Evolutionary conservation across 2,329 filamentous ascomycete genomes (phyloP), one percentile per base, ranked within the genome.

Genomic region (Fusarium citri): DNA sequence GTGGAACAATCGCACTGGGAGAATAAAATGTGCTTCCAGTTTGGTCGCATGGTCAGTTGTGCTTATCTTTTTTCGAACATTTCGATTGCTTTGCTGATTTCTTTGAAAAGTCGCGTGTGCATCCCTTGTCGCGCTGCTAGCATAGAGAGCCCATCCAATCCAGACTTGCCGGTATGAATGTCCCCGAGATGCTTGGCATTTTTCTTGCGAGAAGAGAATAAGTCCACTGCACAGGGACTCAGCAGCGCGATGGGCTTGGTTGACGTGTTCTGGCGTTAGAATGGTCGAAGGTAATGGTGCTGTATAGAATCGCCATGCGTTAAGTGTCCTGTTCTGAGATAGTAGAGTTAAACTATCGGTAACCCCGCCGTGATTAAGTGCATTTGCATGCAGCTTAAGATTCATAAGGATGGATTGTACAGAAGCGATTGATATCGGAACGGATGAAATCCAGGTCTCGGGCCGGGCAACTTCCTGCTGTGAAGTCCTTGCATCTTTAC

Each of bases 241-340:
- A 4, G 43, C 55, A 31, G 49, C 64, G 7, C 49, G n/a, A 3
- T 42, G 25, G 8, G 55, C 45, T 18, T 49, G 48, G 3, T 2
- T 5, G 1, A 66, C 2, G n/a, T 25, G 40, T 3, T 47, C 40
- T 2, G 5, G 9, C 2, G 23, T 31, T 1, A 28, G 11, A n/a
- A 25, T 22, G 5, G 34, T n/a, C 5, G 54, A 49, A 8, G 20
- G 6, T 0, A 11, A 23, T 2, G 55, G 61, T 8, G 64, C 64
- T 15, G 45, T 43, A 15, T 66, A 66, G 14, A 26, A 55, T 2
- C 61, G 55, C 64, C 64, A 66, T 14, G 20, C 16, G 18, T 47
- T 60, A 4, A 66, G 23, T 6, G 23, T 31, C 5, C 60, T 59
- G 25, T 55, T 54, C 8, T 43, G 43, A 4, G 31, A 43, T 1